These are phyloP conservation scores for Coprinellus aureogranulatus DNA, from an alignment of 768 basidiomycete species.

Conservation along the genomic window DNA sequence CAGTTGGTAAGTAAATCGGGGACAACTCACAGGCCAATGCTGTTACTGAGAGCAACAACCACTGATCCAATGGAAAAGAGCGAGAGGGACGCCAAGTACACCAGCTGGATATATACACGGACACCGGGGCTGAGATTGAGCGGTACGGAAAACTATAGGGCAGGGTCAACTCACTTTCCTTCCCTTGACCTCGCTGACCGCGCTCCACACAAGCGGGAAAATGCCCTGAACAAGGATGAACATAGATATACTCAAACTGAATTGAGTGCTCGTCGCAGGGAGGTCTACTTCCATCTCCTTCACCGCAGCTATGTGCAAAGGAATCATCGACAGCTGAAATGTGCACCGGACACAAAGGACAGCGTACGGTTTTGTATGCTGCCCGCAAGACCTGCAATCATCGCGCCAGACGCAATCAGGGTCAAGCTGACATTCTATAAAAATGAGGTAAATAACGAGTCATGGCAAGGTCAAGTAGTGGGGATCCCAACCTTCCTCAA, in stretches of 20 bases:
- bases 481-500: slow-evolving; percentile 42
- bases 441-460: not conserved
- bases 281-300: slow-evolving; percentile 57
- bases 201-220: slow-evolving; percentile 66
- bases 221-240: slow-evolving; percentile 73
- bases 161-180: slow-evolving; percentile 53
- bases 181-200: slow-evolving; percentile 72
- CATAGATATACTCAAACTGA: slow-evolving; percentile 67
- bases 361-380: slow-evolving; percentile 68
- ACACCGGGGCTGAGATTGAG: too few relatives aligned
- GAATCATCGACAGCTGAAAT: too few relatives aligned
- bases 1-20: too few relatives aligned
- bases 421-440: slow-evolving; percentile 42
- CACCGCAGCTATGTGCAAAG: slow-evolving; percentile 68
- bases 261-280: slow-evolving; percentile 55
- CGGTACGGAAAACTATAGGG: too few relatives aligned
- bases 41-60: slow-evolving; percentile 54
- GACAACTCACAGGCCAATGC: slow-evolving; percentile 49
- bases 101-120: slow-evolving; percentile 37
- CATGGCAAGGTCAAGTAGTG: not conserved
- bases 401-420: slow-evolving; percentile 50
- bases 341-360: too few relatives aligned
- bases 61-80: slow-evolving; percentile 56
- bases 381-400: slow-evolving; percentile 55
- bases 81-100: slow-evolving; percentile 52